Base-by-base conservation (phyloP, 2,329 filamentous ascomycete species). In the Keithomyces neogunnii region DNA sequence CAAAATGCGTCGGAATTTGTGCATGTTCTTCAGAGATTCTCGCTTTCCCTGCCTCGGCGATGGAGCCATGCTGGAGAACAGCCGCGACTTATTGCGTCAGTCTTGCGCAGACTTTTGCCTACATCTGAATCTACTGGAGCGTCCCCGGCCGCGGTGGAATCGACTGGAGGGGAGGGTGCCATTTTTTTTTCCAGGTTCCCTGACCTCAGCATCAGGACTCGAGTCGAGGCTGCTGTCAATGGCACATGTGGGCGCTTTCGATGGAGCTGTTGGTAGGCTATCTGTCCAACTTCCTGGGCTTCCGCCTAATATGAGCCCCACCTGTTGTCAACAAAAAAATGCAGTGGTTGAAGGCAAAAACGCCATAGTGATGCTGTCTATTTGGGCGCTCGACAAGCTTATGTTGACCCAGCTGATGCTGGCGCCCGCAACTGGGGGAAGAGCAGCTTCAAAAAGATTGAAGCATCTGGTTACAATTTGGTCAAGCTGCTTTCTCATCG, bases 21-120 rank as follows among this genome's bases (percentile, higher is more conserved):
- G 3, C 33, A 35, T 35, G 11, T 35, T 11, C 11, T 35, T 19
- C 19, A 19, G 19, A 19, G 19, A 19, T 19, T 19, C 19, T 19
- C 19, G 1, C 19, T 19, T 19, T 19, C 19, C 5, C 6, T 31
- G 50, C 46, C 32, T 9, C 11, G 28, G 32, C 45, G 32, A 47
- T 47, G 50, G 50, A 45, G 11, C 31, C 45, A 28, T 40, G 28
- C 38, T 45, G 40, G 50, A 39, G 48, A 45, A 45, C 8, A 1
- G 32, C 33, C 43, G 42, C 31, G 40, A 39, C 39, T 30, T 28
- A 36, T 53, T 55, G 54, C 51, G 54, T 55, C 54, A 55, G 49
- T 40, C 26, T 3, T 9, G 38, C 30, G 54, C 47, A 52, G 49
- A 49, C 52, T 52, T 52, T 53, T 53, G 45, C 45, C 48, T 47